A percentile compares a stretch with the other conserved stretches of the same genome.
phyloP scores from a whole-genome alignment of 1,284 basidiomycete genomes.

The Amylostereum chailletii region DNA sequence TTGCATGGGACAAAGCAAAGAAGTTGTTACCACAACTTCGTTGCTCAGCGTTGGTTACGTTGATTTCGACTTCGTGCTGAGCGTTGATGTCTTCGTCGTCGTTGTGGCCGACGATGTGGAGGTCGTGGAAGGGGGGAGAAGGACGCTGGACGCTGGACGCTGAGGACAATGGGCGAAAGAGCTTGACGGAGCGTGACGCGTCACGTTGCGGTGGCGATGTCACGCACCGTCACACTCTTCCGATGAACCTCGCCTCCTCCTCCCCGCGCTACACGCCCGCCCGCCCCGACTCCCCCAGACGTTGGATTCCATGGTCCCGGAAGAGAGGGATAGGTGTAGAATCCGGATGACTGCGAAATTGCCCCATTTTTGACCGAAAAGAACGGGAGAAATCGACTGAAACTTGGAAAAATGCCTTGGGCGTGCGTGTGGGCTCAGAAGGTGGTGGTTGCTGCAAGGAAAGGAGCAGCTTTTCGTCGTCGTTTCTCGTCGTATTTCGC shows the following conservation, averaged over 20 bases:
- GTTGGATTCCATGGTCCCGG: conserved; percentile 4
- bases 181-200: conserved; percentile 6
- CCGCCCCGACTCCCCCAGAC: not conserved
- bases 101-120: not conserved
- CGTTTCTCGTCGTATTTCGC: conserved; percentile 10
- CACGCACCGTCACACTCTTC: conserved; percentile 6
- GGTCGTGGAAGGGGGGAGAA: not conserved
- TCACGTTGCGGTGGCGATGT: conserved; percentile 6
- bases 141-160: not conserved
- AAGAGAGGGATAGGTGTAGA: not conserved
- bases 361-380: too few species aligned
- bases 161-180: conserved; percentile 2
- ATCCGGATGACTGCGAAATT: too few species aligned
- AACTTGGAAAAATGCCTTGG: conserved; percentile 5
- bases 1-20: not conserved
- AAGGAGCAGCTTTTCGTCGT: conserved; percentile 6
- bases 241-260: conserved; percentile 4
- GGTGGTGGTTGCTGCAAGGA: not conserved
- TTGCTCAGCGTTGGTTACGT: too few species aligned
- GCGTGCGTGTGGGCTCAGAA: conserved; percentile 7
- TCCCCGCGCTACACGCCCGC: conserved; percentile 6
- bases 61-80: too few species aligned
- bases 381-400: not conserved
- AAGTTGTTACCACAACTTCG: too few species aligned
- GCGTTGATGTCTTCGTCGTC: too few species aligned